Percentiles rank a stretch among this genome's conserved stretches.
These are phyloP conservation scores for Vitis amurensis DNA, from an alignment of 164 flowering plant genomes.

Conservation along the genomic window DNA sequence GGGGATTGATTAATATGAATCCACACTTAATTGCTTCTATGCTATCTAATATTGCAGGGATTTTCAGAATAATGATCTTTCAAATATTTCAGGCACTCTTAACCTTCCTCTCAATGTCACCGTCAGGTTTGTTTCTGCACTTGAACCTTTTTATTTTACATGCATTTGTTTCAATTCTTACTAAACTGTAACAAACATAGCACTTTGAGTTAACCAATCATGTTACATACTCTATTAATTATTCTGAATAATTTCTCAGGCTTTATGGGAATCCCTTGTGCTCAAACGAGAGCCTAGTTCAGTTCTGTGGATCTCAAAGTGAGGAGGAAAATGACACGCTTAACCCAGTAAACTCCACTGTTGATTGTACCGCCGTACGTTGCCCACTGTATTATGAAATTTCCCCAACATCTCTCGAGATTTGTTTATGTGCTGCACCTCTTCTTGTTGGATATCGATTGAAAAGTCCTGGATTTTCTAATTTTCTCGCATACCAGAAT, in stretches of 20 bases:
- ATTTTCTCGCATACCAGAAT: constrained; percentile 46
- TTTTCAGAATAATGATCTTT: constrained; percentile 54
- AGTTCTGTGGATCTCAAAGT: constrained; percentile 46
- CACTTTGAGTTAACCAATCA: too few relatives aligned
- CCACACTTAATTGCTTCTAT: not conserved
- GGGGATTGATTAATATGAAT: not conserved
- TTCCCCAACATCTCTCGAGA: constrained; percentile 37
- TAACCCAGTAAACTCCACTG: constrained; percentile 9
- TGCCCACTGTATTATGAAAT: constrained; percentile 67
- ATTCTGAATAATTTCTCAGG: constrained; percentile 35
- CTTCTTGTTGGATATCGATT: constrained; percentile 73
- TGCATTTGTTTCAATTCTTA: not conserved
- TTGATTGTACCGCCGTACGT: constrained; percentile 28
- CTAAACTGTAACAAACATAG: too few relatives aligned
- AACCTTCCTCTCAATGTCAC: constrained; percentile 62
- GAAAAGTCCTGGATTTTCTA: constrained; percentile 84
- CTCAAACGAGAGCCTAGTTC: constrained; percentile 24
- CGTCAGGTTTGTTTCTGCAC: constrained; percentile 45
- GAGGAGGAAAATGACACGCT: constrained; percentile 5
- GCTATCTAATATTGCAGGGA: constrained; percentile 48
- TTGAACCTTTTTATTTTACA: constrained; percentile 11
- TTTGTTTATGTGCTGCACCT: constrained; percentile 80
- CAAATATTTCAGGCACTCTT: constrained; percentile 47
- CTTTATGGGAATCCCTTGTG: constrained; percentile 81
- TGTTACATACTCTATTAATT: not conserved